Evolutionary conservation across 495 filamentous ascomycete genomes (phyloP).

Genomic region (Hypoxylon lienhwacheense): DNA sequence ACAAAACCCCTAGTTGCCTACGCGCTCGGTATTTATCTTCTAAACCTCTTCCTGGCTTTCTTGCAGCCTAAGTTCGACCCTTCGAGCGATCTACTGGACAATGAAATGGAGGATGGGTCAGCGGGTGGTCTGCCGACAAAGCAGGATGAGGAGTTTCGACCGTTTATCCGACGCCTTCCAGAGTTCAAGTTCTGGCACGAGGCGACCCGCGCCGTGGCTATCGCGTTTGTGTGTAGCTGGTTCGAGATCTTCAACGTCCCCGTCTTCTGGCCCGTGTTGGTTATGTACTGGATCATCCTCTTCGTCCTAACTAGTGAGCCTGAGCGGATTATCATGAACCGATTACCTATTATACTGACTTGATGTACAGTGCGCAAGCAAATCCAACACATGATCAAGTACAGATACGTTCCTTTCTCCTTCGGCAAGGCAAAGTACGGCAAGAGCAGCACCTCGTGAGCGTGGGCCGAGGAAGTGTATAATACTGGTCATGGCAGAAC

Average conservation of each 20-base stretch:
- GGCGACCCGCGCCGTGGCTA: slow-evolving; percentile 81
- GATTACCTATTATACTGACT: slow-evolving; percentile 33
- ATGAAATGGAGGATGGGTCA: slow-evolving; percentile 91
- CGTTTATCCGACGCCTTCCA: slow-evolving; percentile 91
- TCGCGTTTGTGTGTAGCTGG: slow-evolving; percentile 89
- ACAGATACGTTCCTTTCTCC: slow-evolving; percentile 95
- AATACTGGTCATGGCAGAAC: not conserved
- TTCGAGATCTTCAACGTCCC: slow-evolving; percentile 92
- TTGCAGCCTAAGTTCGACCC: slow-evolving; percentile 98
- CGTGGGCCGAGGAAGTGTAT: not conserved
- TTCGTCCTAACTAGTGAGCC: slow-evolving; percentile 90
- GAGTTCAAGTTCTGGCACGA: slow-evolving; percentile 99
- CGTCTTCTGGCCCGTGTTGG: slow-evolving; percentile 97
- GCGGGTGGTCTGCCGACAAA: slow-evolving; percentile 82
- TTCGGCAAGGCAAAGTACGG: slow-evolving; percentile 87
- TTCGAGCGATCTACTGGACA: slow-evolving; percentile 84
- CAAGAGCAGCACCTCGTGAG: slow-evolving; percentile 52
- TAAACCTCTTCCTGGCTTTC: slow-evolving; percentile 99
- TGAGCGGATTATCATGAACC: not conserved
- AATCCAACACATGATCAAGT: slow-evolving; percentile 99
- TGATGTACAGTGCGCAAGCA: slow-evolving; percentile 79
- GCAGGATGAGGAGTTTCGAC: slow-evolving; percentile 94
- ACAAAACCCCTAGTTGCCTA: slow-evolving; percentile 72
- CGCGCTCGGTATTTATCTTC: slow-evolving; percentile 96
- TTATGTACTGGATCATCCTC: slow-evolving; percentile 97